phyloP scores from a whole-genome alignment of 495 filamentous ascomycete species.

The Aspergillus carlsbadensis region DNA sequence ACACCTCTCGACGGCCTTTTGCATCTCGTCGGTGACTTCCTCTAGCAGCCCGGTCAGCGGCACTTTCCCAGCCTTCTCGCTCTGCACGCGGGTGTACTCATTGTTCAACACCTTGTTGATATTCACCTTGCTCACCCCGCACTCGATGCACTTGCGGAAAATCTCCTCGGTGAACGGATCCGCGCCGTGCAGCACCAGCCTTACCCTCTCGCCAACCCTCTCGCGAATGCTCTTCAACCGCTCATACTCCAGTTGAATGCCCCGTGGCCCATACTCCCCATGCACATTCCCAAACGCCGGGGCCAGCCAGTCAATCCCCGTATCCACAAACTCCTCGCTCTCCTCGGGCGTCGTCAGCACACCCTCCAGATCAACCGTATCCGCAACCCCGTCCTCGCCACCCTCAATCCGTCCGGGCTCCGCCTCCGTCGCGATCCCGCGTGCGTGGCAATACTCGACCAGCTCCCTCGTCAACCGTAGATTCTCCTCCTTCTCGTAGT shows the following conservation, averaged over 20 bases:
- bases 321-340: constrained; percentile 71
- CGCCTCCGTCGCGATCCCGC: constrained; percentile 76
- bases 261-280: constrained; percentile 74
- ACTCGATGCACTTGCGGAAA: constrained; percentile 64
- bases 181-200: constrained; percentile 75
- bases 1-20: constrained; percentile 70
- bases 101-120: constrained; percentile 82
- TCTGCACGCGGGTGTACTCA: constrained; percentile 62
- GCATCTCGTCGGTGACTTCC: constrained; percentile 69
- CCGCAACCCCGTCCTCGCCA: constrained; percentile 78
- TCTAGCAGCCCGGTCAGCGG: constrained; percentile 71
- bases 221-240: constrained; percentile 62
- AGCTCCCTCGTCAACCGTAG: constrained; percentile 69
- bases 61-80: constrained; percentile 63
- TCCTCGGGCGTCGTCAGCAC: constrained; percentile 77
- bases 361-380: constrained; percentile 72
- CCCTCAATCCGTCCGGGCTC: constrained; percentile 83
- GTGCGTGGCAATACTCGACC: constrained; percentile 66
- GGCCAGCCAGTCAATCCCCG: constrained; percentile 80
- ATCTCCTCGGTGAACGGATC: constrained; percentile 71
- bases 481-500: constrained; percentile 83
- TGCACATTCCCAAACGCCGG: constrained; percentile 87
- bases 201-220: constrained; percentile 59
- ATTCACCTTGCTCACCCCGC: constrained; percentile 75
- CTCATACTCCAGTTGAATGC: constrained; percentile 72